Percentiles rank a stretch among this genome's conserved stretches.
Evolutionary conservation across 2,329 filamentous ascomycete species (phyloP).

Genomic region (Nothopassalora personata): DNA sequence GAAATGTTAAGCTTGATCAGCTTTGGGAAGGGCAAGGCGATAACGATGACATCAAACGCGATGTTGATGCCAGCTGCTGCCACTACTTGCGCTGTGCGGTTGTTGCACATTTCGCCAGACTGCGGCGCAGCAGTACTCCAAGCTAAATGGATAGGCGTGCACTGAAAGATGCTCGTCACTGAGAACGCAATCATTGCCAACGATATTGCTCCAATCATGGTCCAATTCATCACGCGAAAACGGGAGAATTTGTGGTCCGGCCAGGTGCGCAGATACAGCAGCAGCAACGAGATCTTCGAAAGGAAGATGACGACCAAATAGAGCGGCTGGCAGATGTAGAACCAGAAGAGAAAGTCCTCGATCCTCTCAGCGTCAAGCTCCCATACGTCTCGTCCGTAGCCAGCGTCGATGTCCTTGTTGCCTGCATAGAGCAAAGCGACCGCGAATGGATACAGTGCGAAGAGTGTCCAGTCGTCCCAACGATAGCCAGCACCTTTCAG

Average conservation of each 20-base stretch:
- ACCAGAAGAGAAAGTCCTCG: not conserved
- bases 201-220: not conserved
- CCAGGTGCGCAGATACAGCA: constrained; percentile 10
- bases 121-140: not conserved
- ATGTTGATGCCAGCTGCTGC: constrained; percentile 4
- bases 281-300: constrained; percentile 7
- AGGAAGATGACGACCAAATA: constrained; percentile 5
- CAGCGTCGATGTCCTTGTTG: not conserved
- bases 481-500: constrained; percentile 4
- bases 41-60: constrained; percentile 9
- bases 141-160: constrained; percentile 1
- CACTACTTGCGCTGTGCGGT: constrained; percentile 5
- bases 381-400: constrained; percentile 3
- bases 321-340: constrained; percentile 6
- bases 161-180: constrained; percentile 1
- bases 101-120: constrained; percentile 2
- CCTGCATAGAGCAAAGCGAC: not conserved
- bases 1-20: constrained; percentile 7
- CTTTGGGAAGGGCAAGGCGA: constrained; percentile 11
- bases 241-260: not conserved
- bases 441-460: not conserved
- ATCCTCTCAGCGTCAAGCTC: not conserved
- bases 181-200: not conserved
- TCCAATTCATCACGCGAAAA: not conserved
- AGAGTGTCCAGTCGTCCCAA: constrained; percentile 5